Base-by-base conservation (phyloP, 306 rosid genomes). In the Gastrolobium villosum region DNA sequence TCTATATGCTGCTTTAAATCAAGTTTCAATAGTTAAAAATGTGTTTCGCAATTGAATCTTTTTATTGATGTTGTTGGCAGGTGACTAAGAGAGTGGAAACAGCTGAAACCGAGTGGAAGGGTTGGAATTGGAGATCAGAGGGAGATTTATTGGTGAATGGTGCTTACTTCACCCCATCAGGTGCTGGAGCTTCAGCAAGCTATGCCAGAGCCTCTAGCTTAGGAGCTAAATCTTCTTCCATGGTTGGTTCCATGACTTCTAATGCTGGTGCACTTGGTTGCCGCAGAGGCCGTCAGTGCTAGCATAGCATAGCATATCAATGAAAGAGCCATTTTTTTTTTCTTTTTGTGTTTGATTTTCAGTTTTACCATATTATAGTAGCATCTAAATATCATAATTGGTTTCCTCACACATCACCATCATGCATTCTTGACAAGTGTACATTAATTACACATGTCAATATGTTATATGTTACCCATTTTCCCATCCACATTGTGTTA, bases 151-250 rank as follows among this genome's bases (percentile, higher is more conserved):
- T 91, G 69, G 71, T 87, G 67, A 95, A 95, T 65, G 99, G 98
- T 66, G 99, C 99, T 26, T 95, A 86, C 64, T 95, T 95, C 90
- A 92, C 94, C 6, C 94, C 99, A 61, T 95, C 99, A 1, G 99
- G 99, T 2, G 97, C 94, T n/a, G 99, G 99, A 73, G 99, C 98
- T 45, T 88, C 99, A 53, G 91, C 91, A 39, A 93, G 92, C 85
- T 95, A 95, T 74, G 99, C 99, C 52, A 92, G 98, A 64, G 99
- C 99, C 69, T 95, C 99, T 0, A 95, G 99, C 89, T 91, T 95
- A 83, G 99, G 99, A 79, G 99, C 99, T 26, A 94, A 94, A 85
- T 90, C 99, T 2, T 94, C 99, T 6, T 15, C 99, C 2, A 87
- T 95, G 99, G 96, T 95, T 45, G 98, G 88, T n/a, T 15, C 96